Conservation (phyloP, 805 yeast genomes). For the Vanderwaltozyma polyspora region DNA sequence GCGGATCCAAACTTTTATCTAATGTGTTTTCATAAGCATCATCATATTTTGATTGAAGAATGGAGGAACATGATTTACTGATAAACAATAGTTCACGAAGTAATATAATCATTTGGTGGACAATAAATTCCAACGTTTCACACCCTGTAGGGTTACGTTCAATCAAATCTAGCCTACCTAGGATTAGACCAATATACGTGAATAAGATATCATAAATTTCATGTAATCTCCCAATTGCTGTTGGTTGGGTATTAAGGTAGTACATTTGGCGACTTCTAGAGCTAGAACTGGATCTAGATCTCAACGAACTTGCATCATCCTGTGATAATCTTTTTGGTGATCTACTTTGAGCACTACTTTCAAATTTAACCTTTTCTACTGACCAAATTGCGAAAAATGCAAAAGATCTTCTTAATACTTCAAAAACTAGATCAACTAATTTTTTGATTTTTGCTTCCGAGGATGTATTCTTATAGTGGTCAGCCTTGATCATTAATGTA, state of each 20-base stretch:
- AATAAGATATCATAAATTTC: constrained; percentile 52
- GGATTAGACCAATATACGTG: constrained; percentile 51
- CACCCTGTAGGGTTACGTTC: constrained; percentile 66
- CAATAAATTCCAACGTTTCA: constrained; percentile 50
- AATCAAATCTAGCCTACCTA: constrained; percentile 69
- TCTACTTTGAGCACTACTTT: too few species aligned
- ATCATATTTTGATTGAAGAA: constrained; percentile 23
- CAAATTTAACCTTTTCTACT: constrained; percentile 41
- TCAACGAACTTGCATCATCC: not conserved
- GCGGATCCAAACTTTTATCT: constrained; percentile 41
- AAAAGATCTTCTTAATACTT: constrained; percentile 54
- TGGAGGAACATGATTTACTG: constrained; percentile 36
- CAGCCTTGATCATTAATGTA: constrained; percentile 62
- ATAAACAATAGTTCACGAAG: constrained; percentile 53
- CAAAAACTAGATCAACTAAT: constrained; percentile 51
- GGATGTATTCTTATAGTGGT: constrained; percentile 57
- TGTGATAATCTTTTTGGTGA: constrained; percentile 25
- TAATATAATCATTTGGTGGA: constrained; percentile 57
- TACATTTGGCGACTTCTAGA: constrained; percentile 24
- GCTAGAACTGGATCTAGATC: not conserved
- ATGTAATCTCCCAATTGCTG: constrained; percentile 48
- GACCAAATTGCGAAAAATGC: constrained; percentile 65
- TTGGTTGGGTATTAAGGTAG: constrained; percentile 43
- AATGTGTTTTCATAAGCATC: constrained; percentile 21
- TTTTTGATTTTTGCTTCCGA: constrained; percentile 48